Percentiles rank a stretch among this genome's conserved stretches.
Evolutionary conservation across 2,329 filamentous ascomycete genomes (phyloP).

Genomic region (Monosporascus sp.): DNA sequence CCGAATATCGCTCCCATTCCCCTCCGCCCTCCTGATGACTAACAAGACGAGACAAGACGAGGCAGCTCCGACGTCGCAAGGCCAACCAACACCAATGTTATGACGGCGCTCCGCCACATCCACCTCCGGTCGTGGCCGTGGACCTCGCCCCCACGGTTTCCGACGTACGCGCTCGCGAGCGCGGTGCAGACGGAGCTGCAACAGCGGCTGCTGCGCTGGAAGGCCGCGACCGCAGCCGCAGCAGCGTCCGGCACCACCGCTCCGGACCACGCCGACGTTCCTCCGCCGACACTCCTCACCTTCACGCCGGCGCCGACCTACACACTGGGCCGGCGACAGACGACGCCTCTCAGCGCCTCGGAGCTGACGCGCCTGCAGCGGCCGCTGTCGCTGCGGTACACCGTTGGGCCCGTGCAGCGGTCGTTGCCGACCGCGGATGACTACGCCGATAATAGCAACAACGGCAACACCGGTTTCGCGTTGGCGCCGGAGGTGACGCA

Average conservation of each 20-base stretch:
- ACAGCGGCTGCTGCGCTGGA: slow-evolving; percentile 53
- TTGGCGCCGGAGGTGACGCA: slow-evolving; percentile 57
- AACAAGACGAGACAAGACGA: no score
- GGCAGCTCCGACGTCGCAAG: no score
- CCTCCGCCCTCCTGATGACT: no score
- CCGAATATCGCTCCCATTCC: no score
- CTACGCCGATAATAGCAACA: no score
- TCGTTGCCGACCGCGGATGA: background rate
- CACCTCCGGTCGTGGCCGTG: slow-evolving; percentile 26
- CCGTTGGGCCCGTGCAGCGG: background rate
- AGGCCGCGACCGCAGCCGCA: slow-evolving; percentile 30
- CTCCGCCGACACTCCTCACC: slow-evolving; percentile 69
- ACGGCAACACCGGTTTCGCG: slow-evolving; percentile 19
- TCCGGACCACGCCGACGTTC: slow-evolving; percentile 28
- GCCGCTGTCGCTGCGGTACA: slow-evolving; percentile 30
- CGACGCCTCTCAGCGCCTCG: slow-evolving; percentile 35
- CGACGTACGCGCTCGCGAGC: slow-evolving; percentile 33
- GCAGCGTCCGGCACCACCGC: slow-evolving; percentile 21
- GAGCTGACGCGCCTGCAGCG: slow-evolving; percentile 42
- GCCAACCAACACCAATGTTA: background rate
- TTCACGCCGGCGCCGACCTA: slow-evolving; percentile 81
- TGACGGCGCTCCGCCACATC: slow-evolving; percentile 30
- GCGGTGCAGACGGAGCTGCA: slow-evolving; percentile 34
- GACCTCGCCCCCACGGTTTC: slow-evolving; percentile 16
- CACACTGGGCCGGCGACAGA: slow-evolving; percentile 82